These are phyloP conservation scores for Tetraselmis chui DNA, from an alignment of 139 green algal species.

Conservation along the genomic window DNA sequence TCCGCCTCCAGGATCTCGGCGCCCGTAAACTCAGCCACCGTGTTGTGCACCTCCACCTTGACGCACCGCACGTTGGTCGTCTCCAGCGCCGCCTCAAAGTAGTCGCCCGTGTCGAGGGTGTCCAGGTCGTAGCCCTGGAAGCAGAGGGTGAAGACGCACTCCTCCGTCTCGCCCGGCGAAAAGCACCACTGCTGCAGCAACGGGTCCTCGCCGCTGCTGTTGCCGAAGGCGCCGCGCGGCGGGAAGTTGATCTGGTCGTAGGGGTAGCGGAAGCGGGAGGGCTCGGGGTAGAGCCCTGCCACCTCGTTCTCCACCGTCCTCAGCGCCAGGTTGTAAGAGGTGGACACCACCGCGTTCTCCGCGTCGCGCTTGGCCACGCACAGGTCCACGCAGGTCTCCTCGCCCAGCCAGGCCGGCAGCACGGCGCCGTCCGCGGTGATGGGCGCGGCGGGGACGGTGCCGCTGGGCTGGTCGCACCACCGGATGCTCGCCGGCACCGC, in stretches of 20 bases:
- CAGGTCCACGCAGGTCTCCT: constrained; percentile 13
- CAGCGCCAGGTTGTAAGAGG: constrained; percentile 3
- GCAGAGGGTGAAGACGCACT: constrained; percentile 27
- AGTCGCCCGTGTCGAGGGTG: not conserved
- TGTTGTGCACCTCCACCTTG: constrained; percentile 22
- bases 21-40: constrained; percentile 8
- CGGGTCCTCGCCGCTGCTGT: constrained; percentile 3
- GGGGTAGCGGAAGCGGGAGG: constrained; percentile 14
- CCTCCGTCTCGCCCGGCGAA: constrained; percentile 12
- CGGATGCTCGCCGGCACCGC: not conserved
- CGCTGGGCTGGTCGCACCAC: constrained; percentile 10
- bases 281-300: constrained; percentile 2
- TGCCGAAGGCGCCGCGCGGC: not conserved
- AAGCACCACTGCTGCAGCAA: constrained; percentile 19
- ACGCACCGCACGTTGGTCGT: constrained; percentile 18
- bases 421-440: not conserved
- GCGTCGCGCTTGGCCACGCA: constrained; percentile 15
- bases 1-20: not conserved
- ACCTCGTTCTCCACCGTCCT: not conserved
- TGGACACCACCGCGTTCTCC: not conserved
- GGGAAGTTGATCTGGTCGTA: constrained; percentile 30
- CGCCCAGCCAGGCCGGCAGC: constrained; percentile 4
- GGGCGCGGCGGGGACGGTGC: not conserved
- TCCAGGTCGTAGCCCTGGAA: constrained; percentile 20
- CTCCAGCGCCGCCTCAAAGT: not conserved